Conservation (phyloP, 2,329 filamentous ascomycete genomes). For the Colletotrichum sp. region DNA sequence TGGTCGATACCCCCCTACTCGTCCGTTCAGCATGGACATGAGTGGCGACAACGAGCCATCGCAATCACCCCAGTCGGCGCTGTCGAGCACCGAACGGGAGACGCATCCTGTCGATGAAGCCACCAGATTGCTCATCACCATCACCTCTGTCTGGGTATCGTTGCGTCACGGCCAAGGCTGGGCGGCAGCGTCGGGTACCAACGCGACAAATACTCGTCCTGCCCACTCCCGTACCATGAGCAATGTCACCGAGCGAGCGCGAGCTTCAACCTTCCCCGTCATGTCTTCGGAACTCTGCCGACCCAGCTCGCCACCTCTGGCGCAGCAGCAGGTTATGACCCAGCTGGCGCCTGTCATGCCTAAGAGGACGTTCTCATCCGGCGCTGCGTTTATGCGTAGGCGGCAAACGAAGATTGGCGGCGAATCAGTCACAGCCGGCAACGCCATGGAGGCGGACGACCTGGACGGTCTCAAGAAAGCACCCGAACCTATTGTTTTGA, state of each 20-base stretch:
- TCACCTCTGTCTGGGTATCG: constrained; percentile 28
- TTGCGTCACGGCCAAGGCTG: constrained; percentile 24
- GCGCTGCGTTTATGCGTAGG: constrained; percentile 27
- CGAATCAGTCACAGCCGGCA: constrained; percentile 4
- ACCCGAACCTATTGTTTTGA: neutral
- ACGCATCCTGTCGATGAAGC: constrained; percentile 25
- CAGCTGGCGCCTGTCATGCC: neutral
- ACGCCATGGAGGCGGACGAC: neutral
- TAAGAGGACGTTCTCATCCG: constrained; percentile 25
- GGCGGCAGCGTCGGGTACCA: constrained; percentile 10
- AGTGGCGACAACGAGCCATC: constrained; percentile 15
- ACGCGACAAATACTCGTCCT: neutral
- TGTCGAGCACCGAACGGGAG: constrained; percentile 1
- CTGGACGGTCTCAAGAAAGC: neutral
- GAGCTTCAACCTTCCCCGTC: constrained; percentile 14
- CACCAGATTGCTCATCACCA: constrained; percentile 25
- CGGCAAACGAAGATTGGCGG: constrained; percentile 19
- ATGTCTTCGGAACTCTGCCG: neutral
- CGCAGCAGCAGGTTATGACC: neutral
- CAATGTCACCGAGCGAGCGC: neutral
- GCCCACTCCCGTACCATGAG: neutral
- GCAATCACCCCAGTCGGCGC: neutral
- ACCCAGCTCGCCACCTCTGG: neutral
- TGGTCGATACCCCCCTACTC: constrained; percentile 51
- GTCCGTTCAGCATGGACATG: constrained; percentile 29